Evolutionary conservation across 2,329 filamentous ascomycete genomes (phyloP).

Genomic region (Penicillium italicum): DNA sequence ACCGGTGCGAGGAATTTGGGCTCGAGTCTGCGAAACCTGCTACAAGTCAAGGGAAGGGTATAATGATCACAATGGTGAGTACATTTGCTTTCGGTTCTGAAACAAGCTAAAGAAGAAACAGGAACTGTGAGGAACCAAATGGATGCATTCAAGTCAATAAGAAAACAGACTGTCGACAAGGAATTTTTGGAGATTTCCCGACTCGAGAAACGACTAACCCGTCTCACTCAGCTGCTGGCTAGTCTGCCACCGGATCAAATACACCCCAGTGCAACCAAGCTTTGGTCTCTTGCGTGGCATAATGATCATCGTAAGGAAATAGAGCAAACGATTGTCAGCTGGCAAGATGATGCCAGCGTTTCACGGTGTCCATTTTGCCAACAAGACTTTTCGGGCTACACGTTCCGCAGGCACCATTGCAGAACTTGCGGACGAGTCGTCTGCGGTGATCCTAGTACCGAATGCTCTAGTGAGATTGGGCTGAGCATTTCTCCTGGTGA

Average conservation of each 20-base stretch:
- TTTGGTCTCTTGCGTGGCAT: constrained; percentile 58
- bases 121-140: constrained; percentile 69
- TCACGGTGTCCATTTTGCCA: constrained; percentile 86
- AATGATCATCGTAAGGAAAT: constrained; percentile 74
- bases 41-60: constrained; percentile 96
- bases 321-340: constrained; percentile 89
- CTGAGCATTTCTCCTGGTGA: constrained; percentile 68
- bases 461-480: constrained; percentile 78
- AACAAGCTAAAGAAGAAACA: constrained; percentile 16
- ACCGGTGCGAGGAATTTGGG: constrained; percentile 86
- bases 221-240: constrained; percentile 78
- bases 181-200: constrained; percentile 83
- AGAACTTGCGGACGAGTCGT: constrained; percentile 90
- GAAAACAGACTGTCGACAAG: constrained; percentile 76
- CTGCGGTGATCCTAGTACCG: constrained; percentile 80
- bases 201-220: constrained; percentile 86
- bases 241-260: constrained; percentile 66
- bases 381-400: constrained; percentile 91
- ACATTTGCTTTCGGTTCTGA: not conserved
- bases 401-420: constrained; percentile 90
- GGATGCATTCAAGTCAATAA: constrained; percentile 63
- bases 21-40: constrained; percentile 95
- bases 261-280: constrained; percentile 48
- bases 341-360: constrained; percentile 87
- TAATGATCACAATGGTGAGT: constrained; percentile 70